phyloP scores from a whole-genome alignment of 1,284 basidiomycete genomes.

The Puccinia coronata region DNA sequence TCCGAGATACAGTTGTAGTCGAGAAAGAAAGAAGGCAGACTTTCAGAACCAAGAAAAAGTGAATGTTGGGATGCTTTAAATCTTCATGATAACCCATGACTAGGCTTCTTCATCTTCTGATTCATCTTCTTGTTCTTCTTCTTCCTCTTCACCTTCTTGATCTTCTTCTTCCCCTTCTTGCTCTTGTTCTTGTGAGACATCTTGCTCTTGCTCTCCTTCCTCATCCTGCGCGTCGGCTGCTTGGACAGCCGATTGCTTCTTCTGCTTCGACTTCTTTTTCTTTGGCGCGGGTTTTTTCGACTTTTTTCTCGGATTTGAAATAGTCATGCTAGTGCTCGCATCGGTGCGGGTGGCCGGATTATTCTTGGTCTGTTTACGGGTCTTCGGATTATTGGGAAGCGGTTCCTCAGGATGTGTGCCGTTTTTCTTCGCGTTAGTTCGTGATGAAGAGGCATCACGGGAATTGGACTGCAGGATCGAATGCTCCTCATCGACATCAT shows the following conservation, averaged over 20 bases:
- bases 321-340: not conserved
- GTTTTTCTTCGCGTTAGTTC: not conserved
- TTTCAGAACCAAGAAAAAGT: too few species aligned
- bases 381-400: not conserved
- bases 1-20: too few species aligned
- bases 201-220: not conserved
- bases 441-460: constrained; percentile 7
- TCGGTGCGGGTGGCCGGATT: not conserved
- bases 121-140: not conserved
- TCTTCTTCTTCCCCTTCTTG: not conserved
- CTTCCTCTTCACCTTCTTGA: not conserved
- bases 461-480: not conserved
- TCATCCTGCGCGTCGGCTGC: not conserved
- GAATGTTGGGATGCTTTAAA: too few species aligned
- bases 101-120: not conserved
- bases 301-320: not conserved
- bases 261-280: too few species aligned
- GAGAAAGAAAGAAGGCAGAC: too few species aligned
- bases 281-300: not conserved
- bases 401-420: not conserved
- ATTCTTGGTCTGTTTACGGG: not conserved
- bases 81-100: too few species aligned
- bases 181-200: not conserved
- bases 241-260: too few species aligned
- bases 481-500: constrained; percentile 27